phyloP scores from a whole-genome alignment of 768 basidiomycete species.

The Rubroboletus satanas region DNA sequence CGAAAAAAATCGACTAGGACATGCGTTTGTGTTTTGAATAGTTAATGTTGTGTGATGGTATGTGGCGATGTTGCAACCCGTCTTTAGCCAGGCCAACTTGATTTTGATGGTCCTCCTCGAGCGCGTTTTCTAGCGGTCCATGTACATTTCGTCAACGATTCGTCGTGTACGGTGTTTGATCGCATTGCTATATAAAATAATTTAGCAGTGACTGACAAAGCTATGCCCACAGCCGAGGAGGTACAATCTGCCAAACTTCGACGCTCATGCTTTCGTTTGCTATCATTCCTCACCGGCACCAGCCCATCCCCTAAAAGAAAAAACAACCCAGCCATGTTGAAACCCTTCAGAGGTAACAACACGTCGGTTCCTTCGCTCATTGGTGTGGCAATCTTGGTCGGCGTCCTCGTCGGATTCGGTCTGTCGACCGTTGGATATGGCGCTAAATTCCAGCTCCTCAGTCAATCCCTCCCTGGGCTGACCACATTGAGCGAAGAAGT shows the following conservation, averaged over 20 bases:
- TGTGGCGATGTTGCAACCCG: too few species aligned
- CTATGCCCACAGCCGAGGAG: slow-evolving; percentile 1
- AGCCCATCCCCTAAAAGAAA: background rate
- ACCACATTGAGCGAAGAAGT: slow-evolving; percentile 10
- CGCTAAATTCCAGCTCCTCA: slow-evolving; percentile 14
- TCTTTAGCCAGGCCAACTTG: too few species aligned
- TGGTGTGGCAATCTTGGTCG: slow-evolving; percentile 21
- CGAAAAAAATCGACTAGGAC: slow-evolving; percentile 39
- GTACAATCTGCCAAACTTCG: background rate
- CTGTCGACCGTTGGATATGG: slow-evolving; percentile 16
- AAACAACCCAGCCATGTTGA: slow-evolving; percentile 4
- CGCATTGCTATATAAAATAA: too few species aligned
- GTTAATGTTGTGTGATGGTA: too few species aligned
- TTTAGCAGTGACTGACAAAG: background rate
- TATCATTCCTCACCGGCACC: background rate
- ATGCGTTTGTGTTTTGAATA: background rate
- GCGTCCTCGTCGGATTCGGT: slow-evolving; percentile 27
- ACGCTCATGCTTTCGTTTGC: background rate
- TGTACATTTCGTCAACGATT: too few species aligned
- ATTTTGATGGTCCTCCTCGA: too few species aligned
- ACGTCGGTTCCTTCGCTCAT: slow-evolving; percentile 10
- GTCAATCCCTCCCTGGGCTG: slow-evolving; percentile 12
- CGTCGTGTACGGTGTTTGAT: too few species aligned
- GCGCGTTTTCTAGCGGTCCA: too few species aligned
- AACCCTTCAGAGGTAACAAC: background rate